Base-by-base conservation (phyloP, 768 basidiomycete genomes). In the Lactarius deliciosus region DNA sequence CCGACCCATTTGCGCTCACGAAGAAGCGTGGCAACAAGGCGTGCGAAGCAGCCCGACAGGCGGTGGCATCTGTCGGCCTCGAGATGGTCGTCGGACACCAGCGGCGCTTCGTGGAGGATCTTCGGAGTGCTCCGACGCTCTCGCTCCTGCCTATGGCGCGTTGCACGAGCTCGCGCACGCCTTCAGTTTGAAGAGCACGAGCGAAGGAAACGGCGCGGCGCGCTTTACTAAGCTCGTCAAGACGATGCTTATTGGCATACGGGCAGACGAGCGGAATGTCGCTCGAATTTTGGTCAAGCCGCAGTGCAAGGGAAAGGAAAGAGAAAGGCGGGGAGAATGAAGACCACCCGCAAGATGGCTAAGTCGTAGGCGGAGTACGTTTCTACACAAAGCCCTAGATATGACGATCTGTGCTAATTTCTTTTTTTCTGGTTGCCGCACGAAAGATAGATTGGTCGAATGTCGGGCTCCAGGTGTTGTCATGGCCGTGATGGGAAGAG, bases 401-500 rank as follows among this genome's bases (percentile, higher is more conserved):
- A 38, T 38, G 36, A 38, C 11, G 36, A 38, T 38, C 8, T 32
- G n/a, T n/a, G 28, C 40, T 13, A 47, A 50, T n/a, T 34, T 60
- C 36, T 64, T 5, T 38, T 38, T 9, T 16, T 73, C 30, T 30
- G n/a, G n/a, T 9, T 50, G 28, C 28, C 3, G 28, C 28, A 30
- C 28, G 28, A 30, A 30, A 30, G 30, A 30, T 30, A 30, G 28
- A 30, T 30, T 3, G 28, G 69, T 79, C 84, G 2, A 98, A 97
- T 71, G 73, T 95, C 58, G 96, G 96, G 0, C 97, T 96, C 79
- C 85, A 78, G 78, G 85, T 97, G 86, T 75, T 98, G 69, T 86
- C 89, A n/a, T n/a, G 18, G 80, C 83, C 68, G 96, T 95, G 96
- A 47, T 97, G 94, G 94, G 75, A 84, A 4, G 91, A 94, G 72